These are phyloP conservation scores for Dichotomocladium elegans DNA, from an alignment of 371 early-diverging fungal species.

Conservation along the genomic window DNA sequence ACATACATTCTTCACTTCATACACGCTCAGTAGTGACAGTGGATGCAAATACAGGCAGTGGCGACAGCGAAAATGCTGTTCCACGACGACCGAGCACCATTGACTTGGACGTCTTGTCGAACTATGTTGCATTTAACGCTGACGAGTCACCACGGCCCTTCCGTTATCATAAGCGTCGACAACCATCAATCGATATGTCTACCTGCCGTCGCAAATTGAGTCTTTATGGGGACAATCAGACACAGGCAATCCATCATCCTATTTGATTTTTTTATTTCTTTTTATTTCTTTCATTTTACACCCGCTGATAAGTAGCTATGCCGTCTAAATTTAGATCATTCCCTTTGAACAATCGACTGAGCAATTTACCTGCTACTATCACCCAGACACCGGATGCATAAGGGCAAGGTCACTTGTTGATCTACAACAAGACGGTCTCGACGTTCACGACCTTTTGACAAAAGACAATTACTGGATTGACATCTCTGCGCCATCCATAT, in stretches of 20 bases:
- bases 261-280: background rate
- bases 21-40: too few species aligned
- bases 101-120: background rate
- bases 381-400: slow-evolving; percentile 34
- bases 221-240: slow-evolving; percentile 33
- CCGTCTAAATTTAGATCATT: background rate
- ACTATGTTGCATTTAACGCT: background rate
- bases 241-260: background rate
- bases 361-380: slow-evolving; percentile 20
- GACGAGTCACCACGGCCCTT: background rate
- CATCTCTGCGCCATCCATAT: slow-evolving; percentile 71
- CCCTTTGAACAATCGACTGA: slow-evolving; percentile 7
- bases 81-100: background rate
- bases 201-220: slow-evolving; percentile 21
- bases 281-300: background rate
- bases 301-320: background rate
- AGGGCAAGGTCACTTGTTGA: slow-evolving; percentile 16
- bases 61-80: too few species aligned
- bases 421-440: slow-evolving; percentile 12
- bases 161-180: background rate
- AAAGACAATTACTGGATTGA: slow-evolving; percentile 87
- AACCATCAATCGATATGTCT: slow-evolving; percentile 12
- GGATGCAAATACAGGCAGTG: too few species aligned
- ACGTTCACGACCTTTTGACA: slow-evolving; percentile 42
- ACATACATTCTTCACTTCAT: too few species aligned